A percentile compares a stretch with the other conserved stretches of the same genome.
phyloP scores from a whole-genome alignment of 768 basidiomycete genomes.

The Boletus pseudo-olivaceus region DNA sequence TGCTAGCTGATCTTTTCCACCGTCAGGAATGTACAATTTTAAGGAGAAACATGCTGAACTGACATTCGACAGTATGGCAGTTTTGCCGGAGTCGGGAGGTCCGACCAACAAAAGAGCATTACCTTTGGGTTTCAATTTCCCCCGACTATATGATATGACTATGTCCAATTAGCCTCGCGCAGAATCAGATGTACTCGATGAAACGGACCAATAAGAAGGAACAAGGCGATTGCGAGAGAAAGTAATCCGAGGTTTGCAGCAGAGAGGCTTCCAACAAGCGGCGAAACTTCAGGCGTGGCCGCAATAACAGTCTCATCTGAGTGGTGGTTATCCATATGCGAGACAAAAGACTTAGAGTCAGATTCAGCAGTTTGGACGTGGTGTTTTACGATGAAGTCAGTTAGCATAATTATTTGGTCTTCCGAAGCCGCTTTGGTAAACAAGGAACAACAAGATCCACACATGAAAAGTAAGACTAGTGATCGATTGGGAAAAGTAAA shows the following conservation, averaged over 20 bases:
- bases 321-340: slow-evolving; percentile 12
- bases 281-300: slow-evolving; percentile 34
- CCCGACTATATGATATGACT: slow-evolving; percentile 40
- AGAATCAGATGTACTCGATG: neutral
- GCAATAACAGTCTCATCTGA: slow-evolving; percentile 4
- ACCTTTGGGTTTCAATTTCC: slow-evolving; percentile 46
- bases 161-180: slow-evolving; percentile 33
- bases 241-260: slow-evolving; percentile 38
- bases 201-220: slow-evolving; percentile 43
- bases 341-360: neutral
- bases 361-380: neutral
- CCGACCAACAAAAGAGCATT: slow-evolving; percentile 75
- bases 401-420: slow-evolving; percentile 22
- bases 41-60: slow-evolving; percentile 23
- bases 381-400: too few relatives aligned
- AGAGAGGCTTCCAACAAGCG: slow-evolving; percentile 35
- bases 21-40: slow-evolving; percentile 5
- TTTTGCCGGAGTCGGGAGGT: slow-evolving; percentile 76
- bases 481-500: neutral
- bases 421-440: slow-evolving; percentile 17
- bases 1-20: slow-evolving; percentile 47
- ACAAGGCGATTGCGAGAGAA: slow-evolving; percentile 43
- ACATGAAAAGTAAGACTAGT: too few relatives aligned
- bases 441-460: slow-evolving; percentile 3
- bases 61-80: slow-evolving; percentile 69